Base-by-base conservation (phyloP, 139 green algal species). In the Coelastrella sp. region DNA sequence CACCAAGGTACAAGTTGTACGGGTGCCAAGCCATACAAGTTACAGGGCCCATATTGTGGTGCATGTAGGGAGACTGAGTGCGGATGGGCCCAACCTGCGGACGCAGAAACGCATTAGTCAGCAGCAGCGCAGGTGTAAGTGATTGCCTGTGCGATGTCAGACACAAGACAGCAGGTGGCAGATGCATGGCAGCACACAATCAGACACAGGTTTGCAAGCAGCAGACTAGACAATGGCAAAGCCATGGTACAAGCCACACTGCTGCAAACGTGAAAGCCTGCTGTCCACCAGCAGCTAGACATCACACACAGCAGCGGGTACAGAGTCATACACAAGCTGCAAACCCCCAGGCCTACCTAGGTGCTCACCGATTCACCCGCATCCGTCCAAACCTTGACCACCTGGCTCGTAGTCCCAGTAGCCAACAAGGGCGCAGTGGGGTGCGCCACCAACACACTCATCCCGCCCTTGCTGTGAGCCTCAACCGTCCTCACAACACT, bases 1-100 rank as follows among this genome's bases (percentile, higher is more conserved):
- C 96, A 2, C 95, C 97, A 23, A 99, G 93, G 57, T 96, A 85
- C 0, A 96, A 94, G 59, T 94, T 93, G 95, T 97, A 98, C 7
- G 97, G 95, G 92, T 99, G 96, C 87, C 98, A 99, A 10, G 93
- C 94, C 80, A 99, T 94, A 83, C 86, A 95, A 47, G 88, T 98
- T 68, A 98, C 90, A 19, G 97, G 92, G 17, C 95, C 97, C 73
- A 97, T 95, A 77, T 95, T 94, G 68, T 95, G 92, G 0, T 90
- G 84, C 7, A 96, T 86, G 54, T 96, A 94, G 57, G 92, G 94
- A 47, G 95, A 95, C 80, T 96, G 92, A 7, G 96, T 94, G 7
- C 95, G 92, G 47, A 98, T 94, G 56, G 95, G 92, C 3, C 95
- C 96, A 66, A 97, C 82, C 82, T 87, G 65, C n/a, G 14, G 10